Base-by-base conservation (phyloP, 2,329 filamentous ascomycete species). In the Taxawa tesnikishii region DNA sequence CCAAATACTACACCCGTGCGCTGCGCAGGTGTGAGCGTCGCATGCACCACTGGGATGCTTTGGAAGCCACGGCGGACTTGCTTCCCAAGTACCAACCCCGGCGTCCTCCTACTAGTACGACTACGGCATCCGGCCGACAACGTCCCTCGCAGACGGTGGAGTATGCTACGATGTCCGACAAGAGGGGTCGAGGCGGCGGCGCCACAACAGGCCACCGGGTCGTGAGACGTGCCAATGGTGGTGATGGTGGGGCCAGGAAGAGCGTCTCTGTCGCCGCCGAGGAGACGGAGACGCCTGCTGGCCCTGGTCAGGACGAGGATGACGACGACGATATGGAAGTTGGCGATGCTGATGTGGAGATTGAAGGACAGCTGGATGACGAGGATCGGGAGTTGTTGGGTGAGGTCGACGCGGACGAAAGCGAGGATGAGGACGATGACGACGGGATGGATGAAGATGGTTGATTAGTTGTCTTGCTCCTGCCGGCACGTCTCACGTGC, bases 11-110 rank as follows among this genome's bases (percentile, higher is more conserved):
- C 36, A 70, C 74, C 4, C 73, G 79, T 8, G 70, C 80, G 6
- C 57, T 88, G 12, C 63, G 76, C 32, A 68, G 79, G 11, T 66
- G 68, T 1, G 60, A 66, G 13, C 68, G 83, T 16, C 67, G 83
- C 25, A 59, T 88, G n/a, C 61, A 69, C 32, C 68, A 82, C 18
- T 88, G 83, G 83, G 67, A 74, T 29, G 59, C 60, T 2, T 31
- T 15, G 8, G 25, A 36, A 36, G 17, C 29, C 23, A 37, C 36
- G 25, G 15, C 11, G 15, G 30, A 12, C 29, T n/a, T 23, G 19
- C n/a, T 23, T 8, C 19, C 19, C 19, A 23, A 23, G 19, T n/a
- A n/a, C n/a, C n/a, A n/a, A n/a, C n/a, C n/a, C n/a, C n/a, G n/a
- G n/a, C n/a, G n/a, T n/a, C n/a, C n/a, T n/a, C n/a, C n/a, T n/a